Base-by-base conservation (phyloP, 1,139 yeast species). In the Diutina siamensis region DNA sequence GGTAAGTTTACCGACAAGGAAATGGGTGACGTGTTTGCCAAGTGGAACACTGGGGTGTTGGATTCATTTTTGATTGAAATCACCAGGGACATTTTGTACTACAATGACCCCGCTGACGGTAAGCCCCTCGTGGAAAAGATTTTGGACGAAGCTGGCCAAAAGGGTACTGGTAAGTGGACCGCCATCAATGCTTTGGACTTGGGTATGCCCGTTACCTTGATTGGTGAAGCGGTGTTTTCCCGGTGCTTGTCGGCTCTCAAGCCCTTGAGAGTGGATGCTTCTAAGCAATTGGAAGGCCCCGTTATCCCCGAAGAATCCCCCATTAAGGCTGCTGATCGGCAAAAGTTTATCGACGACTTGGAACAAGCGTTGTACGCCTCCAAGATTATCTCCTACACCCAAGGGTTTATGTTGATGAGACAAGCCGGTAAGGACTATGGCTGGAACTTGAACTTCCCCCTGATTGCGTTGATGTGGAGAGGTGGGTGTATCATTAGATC, bases 101-200 rank as follows among this genome's bases (percentile, higher is more conserved):
- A 67, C 77, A 75, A 83, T 62, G 87, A 83, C 63, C 94, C 86
- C 59, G 76, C 75, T 51, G 97, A 89, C 60, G 94, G 95, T 56
- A 78, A 79, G 57, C 95, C 97, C 60, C 73, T 92, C 58, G 94
- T 92, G 55, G 97, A 92, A 74, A 92, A 92, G 78, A 89, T 92
- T 64, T 73, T 88, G 69, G 98, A 92, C 69, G 67, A 86, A 58
- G 98, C 98, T 57, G 98, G 98, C 60, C 98, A 92, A 76, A 92
- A 92, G 79, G 98, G 98, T 79, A 92, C 98, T 57, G 98, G 98
- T 74, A 92, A 92, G 77, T 92, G 98, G 98, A 92, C 97, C 57
- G 97, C 97, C 54, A 85, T 89, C 67, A 88, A 88, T 66, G 97
- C 98, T 53, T 77, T 92, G 61, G 98, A 92, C 70, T 78, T 92